A percentile compares a stretch with the other conserved stretches of the same genome.
Evolutionary conservation across 495 filamentous ascomycete genomes (phyloP).

Genomic region (Hypomontagnella monticulosa): DNA sequence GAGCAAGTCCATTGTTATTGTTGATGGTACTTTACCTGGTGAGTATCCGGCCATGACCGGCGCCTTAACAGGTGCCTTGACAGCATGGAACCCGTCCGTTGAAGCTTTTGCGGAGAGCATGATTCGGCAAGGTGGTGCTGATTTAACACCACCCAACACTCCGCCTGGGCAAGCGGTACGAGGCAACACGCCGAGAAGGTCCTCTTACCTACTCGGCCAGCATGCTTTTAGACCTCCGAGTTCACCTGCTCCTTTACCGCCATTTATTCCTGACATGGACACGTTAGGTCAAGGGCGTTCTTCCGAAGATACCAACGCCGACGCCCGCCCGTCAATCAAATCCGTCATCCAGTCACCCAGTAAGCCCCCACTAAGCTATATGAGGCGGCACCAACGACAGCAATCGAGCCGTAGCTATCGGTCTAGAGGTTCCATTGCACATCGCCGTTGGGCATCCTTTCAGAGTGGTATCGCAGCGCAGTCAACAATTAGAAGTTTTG

Average conservation of each 20-base stretch:
- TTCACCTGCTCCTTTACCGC: conserved; percentile 48
- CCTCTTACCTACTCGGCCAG: conserved; percentile 61
- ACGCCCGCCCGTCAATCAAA: conserved; percentile 47
- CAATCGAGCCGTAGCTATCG: conserved; percentile 51
- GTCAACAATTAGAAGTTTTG: conserved; percentile 67
- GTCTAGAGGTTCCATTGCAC: conserved; percentile 52
- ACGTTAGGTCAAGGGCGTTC: conserved; percentile 40
- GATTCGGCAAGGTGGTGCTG: conserved; percentile 51
- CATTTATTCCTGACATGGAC: conserved; percentile 52
- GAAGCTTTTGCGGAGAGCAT: conserved; percentile 61
- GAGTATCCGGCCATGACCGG: conserved; percentile 58
- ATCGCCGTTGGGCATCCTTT: conserved; percentile 69
- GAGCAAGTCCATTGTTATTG: conserved; percentile 88
- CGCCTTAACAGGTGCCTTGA: conserved; percentile 56
- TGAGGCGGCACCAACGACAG: conserved; percentile 50
- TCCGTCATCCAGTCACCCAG: conserved; percentile 35
- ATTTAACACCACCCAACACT: conserved; percentile 64
- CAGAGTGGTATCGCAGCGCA: conserved; percentile 74
- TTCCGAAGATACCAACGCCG: conserved; percentile 40
- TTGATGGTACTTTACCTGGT: conserved; percentile 70
- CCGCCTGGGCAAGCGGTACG: conserved; percentile 55
- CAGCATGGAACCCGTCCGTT: conserved; percentile 55
- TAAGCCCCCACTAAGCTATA: conserved; percentile 48
- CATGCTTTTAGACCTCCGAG: conserved; percentile 46
- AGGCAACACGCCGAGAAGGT: conserved; percentile 56